Base-by-base conservation (phyloP, 1,284 basidiomycete species). In the Microbotryum saponariae region DNA sequence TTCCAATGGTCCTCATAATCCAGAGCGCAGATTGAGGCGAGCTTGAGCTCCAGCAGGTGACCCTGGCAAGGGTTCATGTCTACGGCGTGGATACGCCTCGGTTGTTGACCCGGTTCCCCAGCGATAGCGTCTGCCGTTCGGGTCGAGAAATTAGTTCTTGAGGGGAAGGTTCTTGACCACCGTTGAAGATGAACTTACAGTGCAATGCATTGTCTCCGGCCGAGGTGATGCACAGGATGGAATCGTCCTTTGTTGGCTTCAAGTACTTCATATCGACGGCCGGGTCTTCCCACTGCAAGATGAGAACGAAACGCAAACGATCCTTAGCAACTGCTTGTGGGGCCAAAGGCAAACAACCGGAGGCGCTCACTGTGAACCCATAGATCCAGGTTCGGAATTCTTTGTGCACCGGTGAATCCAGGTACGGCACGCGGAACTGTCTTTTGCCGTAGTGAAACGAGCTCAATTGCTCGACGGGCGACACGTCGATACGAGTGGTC, bases 141-240 rank as follows among this genome's bases (percentile, higher is more conserved):
- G 20, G 14, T 21, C 37, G 18, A 33, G 20, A 20, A 12, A 0
- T 12, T n/a, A n/a, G 37, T 12, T 37, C 14, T 29, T 33, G 9
- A 23, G 5, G 8, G 31, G 8, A 6, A 45, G 6, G 20, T 27
- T 14, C 37, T 42, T 18, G 37, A 18, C 37, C 12, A 16, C 4
- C 37, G 12, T 12, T 16, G 16, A 18, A 18, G 25, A n/a, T 18
- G 51, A 25, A 18, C 54, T 56, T 6, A 58, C 49, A 90, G 75
- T 90, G 88, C 48, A 90, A 77, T 2, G 86, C 86, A 71, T 90
- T 90, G 75, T 89, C 88, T 0, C 88, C 88, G 0, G 87, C 88
- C 58, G 83, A 85, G 2, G 88, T 89, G 71, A 89, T 88, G 25
- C 85, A 83, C 3, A 90, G 79, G 67, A 90, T 81, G 16, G 84